Conservation (phyloP, 495 filamentous ascomycete genomes). For the Pyrenopolyporus hunteri region DNA sequence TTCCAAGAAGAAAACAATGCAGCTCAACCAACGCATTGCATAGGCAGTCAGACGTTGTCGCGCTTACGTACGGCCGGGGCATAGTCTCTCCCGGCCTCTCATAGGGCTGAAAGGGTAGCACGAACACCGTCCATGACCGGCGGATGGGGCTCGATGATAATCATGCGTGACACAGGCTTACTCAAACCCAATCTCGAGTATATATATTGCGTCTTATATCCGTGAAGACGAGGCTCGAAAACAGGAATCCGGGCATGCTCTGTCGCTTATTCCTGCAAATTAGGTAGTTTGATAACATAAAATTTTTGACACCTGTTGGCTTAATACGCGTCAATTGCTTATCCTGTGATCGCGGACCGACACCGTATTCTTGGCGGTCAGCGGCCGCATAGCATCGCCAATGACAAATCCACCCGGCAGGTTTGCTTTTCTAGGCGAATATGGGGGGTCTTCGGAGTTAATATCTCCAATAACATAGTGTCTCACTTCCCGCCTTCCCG, state of each 20-base stretch:
- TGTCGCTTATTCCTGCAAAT: constrained; percentile 14
- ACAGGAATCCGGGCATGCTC: not conserved
- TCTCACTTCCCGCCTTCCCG: too few relatives aligned
- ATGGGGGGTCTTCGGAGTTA: not conserved
- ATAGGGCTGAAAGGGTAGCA: constrained; percentile 35
- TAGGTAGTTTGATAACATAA: constrained; percentile 8
- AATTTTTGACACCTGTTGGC: constrained; percentile 12
- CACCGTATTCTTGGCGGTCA: constrained; percentile 6
- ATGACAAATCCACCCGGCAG: not conserved
- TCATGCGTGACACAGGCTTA: constrained; percentile 26
- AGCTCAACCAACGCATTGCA: constrained; percentile 21
- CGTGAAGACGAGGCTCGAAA: constrained; percentile 24
- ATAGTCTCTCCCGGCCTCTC: constrained; percentile 18
- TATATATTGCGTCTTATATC: constrained; percentile 32
- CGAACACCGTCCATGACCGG: constrained; percentile 26
- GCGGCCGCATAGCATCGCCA: constrained; percentile 5
- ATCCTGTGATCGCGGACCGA: constrained; percentile 4
- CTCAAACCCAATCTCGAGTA: constrained; percentile 24
- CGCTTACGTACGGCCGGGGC: constrained; percentile 32
- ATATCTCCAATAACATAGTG: not conserved
- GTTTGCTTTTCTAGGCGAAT: constrained; percentile 4
- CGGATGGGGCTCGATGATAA: constrained; percentile 16
- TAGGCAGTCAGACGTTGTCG: constrained; percentile 21
- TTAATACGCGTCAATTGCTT: constrained; percentile 19
- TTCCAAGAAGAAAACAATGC: constrained; percentile 8